Conservation (phyloP, 768 basidiomycete species). For the Fistulinella prunicolor region DNA sequence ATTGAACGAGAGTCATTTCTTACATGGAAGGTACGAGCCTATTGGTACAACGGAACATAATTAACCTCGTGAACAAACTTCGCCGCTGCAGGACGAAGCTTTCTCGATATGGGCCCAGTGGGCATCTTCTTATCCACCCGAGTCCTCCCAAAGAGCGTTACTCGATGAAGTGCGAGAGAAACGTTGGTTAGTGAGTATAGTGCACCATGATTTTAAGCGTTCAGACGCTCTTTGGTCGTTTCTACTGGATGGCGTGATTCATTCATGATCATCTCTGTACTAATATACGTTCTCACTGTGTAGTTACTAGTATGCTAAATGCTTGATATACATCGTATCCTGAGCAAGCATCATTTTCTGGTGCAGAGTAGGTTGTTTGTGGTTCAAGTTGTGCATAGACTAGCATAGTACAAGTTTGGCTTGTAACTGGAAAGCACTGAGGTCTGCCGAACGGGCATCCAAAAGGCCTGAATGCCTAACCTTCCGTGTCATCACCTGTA, state of each 20-base stretch:
- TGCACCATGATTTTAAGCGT: conserved; percentile 92
- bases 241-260: conserved; percentile 44
- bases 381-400: no score
- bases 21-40: conserved; percentile 82
- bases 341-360: no score
- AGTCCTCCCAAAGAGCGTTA: conserved; percentile 66
- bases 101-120: conserved; percentile 96
- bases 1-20: conserved; percentile 94
- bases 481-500: no score
- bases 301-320: no score
- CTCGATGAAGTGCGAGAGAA: conserved; percentile 67
- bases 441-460: no score
- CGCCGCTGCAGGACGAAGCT: conserved; percentile 74
- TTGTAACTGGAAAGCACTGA: no score
- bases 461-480: no score
- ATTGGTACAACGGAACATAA: not conserved
- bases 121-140: conserved; percentile 82
- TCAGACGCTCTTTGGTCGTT: conserved; percentile 81
- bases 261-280: not conserved
- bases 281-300: no score
- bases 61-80: conserved; percentile 3
- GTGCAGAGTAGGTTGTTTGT: no score
- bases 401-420: no score
- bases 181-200: conserved; percentile 88
- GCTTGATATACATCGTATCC: no score